These are phyloP conservation scores for Yamadazyma diddensiae DNA, from an alignment of 1,139 yeast species.

Conservation along the genomic window DNA sequence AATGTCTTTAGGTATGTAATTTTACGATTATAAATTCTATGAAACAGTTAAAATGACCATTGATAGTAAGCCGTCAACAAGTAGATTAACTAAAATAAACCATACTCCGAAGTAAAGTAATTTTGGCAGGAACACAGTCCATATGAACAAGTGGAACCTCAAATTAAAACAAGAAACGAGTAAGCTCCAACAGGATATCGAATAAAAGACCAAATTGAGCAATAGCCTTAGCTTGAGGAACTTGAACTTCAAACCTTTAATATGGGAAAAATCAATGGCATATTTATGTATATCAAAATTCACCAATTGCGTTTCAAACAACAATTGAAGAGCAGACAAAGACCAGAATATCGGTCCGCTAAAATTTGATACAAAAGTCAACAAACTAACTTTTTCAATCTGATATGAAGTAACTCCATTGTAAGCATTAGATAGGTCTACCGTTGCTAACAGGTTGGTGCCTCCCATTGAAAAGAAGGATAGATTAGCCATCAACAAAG, in stretches of 20 bases:
- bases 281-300: conserved; percentile 13
- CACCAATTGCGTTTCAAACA: conserved; percentile 30
- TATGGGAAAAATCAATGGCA: conserved; percentile 9
- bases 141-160: conserved; percentile 84
- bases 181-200: conserved; percentile 56
- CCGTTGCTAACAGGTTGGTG: conserved; percentile 87
- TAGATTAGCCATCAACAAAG: conserved; percentile 57
- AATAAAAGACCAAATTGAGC: conserved; percentile 50
- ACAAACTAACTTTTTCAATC: conserved; percentile 67
- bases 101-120: conserved; percentile 78
- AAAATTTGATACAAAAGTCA: conserved; percentile 82
- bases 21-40: conserved; percentile 3
- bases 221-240: conserved; percentile 29
- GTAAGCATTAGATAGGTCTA: conserved; percentile 87
- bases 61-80: conserved; percentile 33
- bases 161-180: conserved; percentile 69
- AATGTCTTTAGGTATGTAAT: too few species aligned
- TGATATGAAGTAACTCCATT: conserved; percentile 77
- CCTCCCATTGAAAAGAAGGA: conserved; percentile 87
- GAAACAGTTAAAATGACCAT: conserved; percentile 2
- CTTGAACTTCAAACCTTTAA: conserved; percentile 20
- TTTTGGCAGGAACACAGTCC: conserved; percentile 98
- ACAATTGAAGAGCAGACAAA: conserved; percentile 45
- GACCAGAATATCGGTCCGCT: conserved; percentile 86
- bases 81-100: conserved; percentile 52